A percentile compares a stretch with the other conserved stretches of the same genome.
phyloP scores from a whole-genome alignment of 371 early-diverging fungal genomes.

The Saksenaea vasiformis region DNA sequence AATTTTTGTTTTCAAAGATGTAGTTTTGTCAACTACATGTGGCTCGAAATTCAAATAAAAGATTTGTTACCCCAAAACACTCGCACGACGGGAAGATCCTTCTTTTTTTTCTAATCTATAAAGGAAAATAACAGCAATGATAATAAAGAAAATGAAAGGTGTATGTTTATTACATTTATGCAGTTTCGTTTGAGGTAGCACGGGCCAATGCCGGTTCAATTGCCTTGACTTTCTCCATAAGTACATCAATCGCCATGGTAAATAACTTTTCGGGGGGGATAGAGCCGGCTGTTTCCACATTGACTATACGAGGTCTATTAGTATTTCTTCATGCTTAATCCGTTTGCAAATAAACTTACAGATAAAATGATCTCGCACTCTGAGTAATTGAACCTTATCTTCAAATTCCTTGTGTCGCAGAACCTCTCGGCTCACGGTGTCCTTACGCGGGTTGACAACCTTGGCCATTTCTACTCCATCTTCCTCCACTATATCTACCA shows the following conservation, averaged over 20 bases:
- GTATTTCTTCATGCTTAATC: background rate
- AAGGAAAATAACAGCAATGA: constrained; percentile 5
- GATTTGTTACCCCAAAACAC: too few relatives aligned
- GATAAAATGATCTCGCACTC: constrained; percentile 96
- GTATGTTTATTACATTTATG: constrained; percentile 5
- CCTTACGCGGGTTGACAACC: constrained; percentile 92
- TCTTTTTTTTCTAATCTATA: background rate
- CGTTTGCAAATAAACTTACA: constrained; percentile 63
- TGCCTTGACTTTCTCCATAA: constrained; percentile 77
- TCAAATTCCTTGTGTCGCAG: constrained; percentile 94
- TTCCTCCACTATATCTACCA: constrained; percentile 78
- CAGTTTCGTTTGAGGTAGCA: constrained; percentile 4
- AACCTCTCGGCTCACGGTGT: constrained; percentile 96
- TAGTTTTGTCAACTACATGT: too few relatives aligned
- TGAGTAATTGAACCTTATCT: constrained; percentile 86
- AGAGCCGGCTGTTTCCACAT: constrained; percentile 88
- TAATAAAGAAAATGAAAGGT: background rate
- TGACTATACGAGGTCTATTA: constrained; percentile 55
- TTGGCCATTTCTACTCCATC: constrained; percentile 69
- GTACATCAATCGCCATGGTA: constrained; percentile 72
- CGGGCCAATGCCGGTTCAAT: constrained; percentile 11
- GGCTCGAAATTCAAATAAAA: too few relatives aligned
- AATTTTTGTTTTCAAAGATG: too few relatives aligned
- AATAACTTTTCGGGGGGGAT: constrained; percentile 82
- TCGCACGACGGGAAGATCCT: too few relatives aligned